Evolutionary conservation across 202 grass and related monocot genomes (phyloP), one percentile per base, ranked within the genome.

Genomic region (Digitaria exilis): DNA sequence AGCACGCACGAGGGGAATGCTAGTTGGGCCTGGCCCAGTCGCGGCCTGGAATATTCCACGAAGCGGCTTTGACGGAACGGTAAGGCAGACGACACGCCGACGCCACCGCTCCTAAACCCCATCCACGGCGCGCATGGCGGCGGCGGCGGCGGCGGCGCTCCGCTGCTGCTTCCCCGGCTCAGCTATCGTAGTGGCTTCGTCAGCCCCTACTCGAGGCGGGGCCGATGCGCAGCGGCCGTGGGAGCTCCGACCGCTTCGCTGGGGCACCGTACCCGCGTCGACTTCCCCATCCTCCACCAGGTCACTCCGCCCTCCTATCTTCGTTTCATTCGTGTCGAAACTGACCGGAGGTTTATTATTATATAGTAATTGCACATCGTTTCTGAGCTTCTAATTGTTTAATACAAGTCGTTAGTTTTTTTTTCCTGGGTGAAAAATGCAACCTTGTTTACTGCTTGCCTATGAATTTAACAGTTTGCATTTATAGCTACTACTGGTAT

Each of bases 281-380:
- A 92, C 69, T 95, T 95, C 68, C 93, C 93, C 26, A 92, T 95
- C 66, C 93, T 95, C 22, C 71, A 95, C 72, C 93, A 95, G 88
- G 93, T 92, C 3, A 48, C 7, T 39, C 15, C 18, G 11, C 12
- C 5, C 49, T 22, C 16, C 19, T 56, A 39, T 7, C 4, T 13
- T 19, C n/a, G 0, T 56, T 34, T 3, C 29, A 32, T 51, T 45
- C 10, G 26, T 22, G n/a, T n/a, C n/a, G n/a, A n/a, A n/a, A n/a
- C n/a, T n/a, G n/a, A n/a, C n/a, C n/a, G n/a, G n/a, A n/a, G n/a
- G n/a, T n/a, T n/a, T n/a, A n/a, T n/a, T 18, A 49, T 59, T 35
- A 42, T 76, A 28, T 26, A 45, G 11, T 1, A n/a, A n/a, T n/a
- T n/a, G n/a, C n/a, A n/a, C n/a, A n/a, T n/a, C n/a, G n/a, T n/a